A percentile compares a stretch with the other conserved stretches of the same genome.
Conservation (phyloP, 2,329 filamentous ascomycete genomes). For the Paraphoma sp. region DNA sequence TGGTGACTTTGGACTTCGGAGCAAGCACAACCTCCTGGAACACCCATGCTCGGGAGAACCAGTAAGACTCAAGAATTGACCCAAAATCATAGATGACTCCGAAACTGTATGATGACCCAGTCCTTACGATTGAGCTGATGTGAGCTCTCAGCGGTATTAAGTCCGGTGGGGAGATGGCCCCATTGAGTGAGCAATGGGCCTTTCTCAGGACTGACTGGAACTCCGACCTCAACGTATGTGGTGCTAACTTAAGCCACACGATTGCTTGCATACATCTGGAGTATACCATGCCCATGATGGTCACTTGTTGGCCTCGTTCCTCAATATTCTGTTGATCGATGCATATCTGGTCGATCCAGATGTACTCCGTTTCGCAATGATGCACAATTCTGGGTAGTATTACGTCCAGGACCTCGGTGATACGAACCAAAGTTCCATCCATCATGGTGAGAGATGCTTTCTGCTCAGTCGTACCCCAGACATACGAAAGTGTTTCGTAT, state of each 20-base stretch:
- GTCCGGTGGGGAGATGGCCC: background rate
- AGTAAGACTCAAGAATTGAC: no score
- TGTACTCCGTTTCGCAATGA: background rate
- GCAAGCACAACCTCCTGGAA: background rate
- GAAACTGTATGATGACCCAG: no score
- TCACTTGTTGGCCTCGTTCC: background rate
- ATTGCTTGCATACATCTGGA: background rate
- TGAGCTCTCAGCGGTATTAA: background rate
- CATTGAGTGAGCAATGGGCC: background rate
- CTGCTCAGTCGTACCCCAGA: conserved; percentile 4
- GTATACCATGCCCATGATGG: background rate
- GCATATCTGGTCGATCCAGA: background rate
- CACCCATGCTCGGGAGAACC: background rate
- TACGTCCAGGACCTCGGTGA: background rate
- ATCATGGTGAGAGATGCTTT: background rate
- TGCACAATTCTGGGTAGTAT: background rate
- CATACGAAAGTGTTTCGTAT: conserved; percentile 9
- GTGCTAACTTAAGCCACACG: no score
- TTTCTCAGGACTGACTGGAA: no score
- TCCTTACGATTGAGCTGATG: no score
- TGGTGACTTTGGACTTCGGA: background rate
- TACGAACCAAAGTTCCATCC: background rate
- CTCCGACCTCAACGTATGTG: no score
- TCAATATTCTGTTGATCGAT: background rate
- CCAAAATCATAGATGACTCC: no score